Base-by-base conservation (phyloP, 352 stramenopile genomes). In the Hyaloperonospora brassicae region DNA sequence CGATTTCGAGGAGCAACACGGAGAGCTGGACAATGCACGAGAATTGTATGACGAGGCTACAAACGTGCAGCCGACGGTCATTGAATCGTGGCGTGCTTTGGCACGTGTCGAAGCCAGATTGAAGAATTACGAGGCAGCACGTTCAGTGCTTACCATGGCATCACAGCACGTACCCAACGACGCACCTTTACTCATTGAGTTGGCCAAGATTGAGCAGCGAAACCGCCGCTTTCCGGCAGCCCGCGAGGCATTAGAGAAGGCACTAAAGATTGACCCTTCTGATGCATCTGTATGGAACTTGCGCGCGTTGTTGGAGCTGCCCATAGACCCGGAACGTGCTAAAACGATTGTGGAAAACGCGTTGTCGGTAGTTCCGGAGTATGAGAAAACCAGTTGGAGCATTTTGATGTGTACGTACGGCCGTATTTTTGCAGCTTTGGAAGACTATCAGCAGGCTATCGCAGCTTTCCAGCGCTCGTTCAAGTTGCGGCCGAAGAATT, bases 371-470 rank as follows among this genome's bases (percentile, higher is more conserved):
- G 67, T 92, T 52, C 81, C 84, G 12, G 62, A 75, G 22, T 77
- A 89, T 54, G 84, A 94, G 62, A 86, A 87, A 61, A 86, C 78
- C 47, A 94, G 81, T 50, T 87, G 78, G 74, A 81, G 73, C 57
- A 87, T 94, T 59, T 55, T 94, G 13, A 75, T 92, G 70, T 94
- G 84, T 63, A 92, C 84, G 39, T 90, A 91, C 47, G 84, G 79
- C 0, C 81, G 84, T 31, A 71, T 66, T 47, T 89, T 87, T 51
- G 79, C 79, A 47, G 75, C 68, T 14, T 49, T 87, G 48, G 74
- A 68, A 9, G 81, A 92, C 56, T 86, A 69, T 30, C 67, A 92
- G 22, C 79, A 89, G 50, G 75, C 81, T 2, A 79, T 90, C n/a
- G 68, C 64, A 17, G 80, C 84, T 12, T 94, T 92, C 61, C 70